Percentiles rank a stretch among this genome's conserved stretches.
Evolutionary conservation across 352 stramenopile species (phyloP).

Genomic region (Phytophthora pisi): DNA sequence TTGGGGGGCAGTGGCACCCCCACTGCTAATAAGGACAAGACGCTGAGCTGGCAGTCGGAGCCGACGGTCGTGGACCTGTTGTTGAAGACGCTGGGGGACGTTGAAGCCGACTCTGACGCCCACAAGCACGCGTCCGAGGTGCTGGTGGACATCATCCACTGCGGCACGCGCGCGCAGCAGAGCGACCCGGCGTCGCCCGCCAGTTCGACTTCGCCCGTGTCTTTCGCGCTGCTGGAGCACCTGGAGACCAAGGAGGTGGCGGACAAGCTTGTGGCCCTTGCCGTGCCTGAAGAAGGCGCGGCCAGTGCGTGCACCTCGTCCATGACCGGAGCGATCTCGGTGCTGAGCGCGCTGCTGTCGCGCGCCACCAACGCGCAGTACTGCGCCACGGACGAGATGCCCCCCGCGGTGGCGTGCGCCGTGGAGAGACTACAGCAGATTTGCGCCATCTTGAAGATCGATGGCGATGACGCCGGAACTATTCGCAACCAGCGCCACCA

Average conservation of each 20-base stretch:
- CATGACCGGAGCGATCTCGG: slow-evolving; percentile 81
- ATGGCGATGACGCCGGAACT: slow-evolving; percentile 67
- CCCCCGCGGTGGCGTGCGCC: slow-evolving; percentile 55
- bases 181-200: slow-evolving; percentile 69
- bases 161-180: slow-evolving; percentile 74
- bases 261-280: slow-evolving; percentile 68
- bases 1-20: slow-evolving; percentile 58
- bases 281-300: slow-evolving; percentile 47
- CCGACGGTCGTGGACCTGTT: slow-evolving; percentile 73
- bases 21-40: slow-evolving; percentile 66
- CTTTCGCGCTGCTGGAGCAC: slow-evolving; percentile 77
- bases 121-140: slow-evolving; percentile 88
- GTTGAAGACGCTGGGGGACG: slow-evolving; percentile 54
- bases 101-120: slow-evolving; percentile 67
- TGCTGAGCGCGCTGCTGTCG: slow-evolving; percentile 78
- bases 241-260: slow-evolving; percentile 78
- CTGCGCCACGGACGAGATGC: slow-evolving; percentile 64
- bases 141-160: slow-evolving; percentile 88
- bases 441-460: slow-evolving; percentile 61
- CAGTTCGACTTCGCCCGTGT: slow-evolving; percentile 56
- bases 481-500: slow-evolving; percentile 80
- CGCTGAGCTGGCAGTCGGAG: slow-evolving; percentile 78
- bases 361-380: slow-evolving; percentile 84
- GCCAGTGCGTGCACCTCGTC: slow-evolving; percentile 59
- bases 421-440: slow-evolving; percentile 71